Evolutionary conservation across 805 yeast genomes (phyloP), one percentile per base, ranked within the genome.

Genomic region (Citeromyces nyonsensis): DNA sequence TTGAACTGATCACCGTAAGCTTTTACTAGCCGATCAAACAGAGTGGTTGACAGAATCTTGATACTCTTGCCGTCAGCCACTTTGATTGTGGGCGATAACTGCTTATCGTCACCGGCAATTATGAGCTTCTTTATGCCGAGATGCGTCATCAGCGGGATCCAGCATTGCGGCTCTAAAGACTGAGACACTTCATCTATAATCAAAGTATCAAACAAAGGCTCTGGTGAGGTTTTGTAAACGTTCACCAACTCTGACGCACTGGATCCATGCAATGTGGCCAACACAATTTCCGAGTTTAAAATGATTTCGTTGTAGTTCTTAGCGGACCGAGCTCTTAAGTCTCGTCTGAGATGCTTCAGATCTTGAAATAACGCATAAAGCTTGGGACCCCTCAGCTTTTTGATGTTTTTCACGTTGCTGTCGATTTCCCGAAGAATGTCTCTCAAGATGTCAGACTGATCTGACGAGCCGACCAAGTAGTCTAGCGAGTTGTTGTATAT

Each of bases 131-230:
- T 61, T 28, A 70, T 51, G 14, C 71, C 63, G 10, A 63, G 53
- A 44, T 81, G 88, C 26, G 68, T 66, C 3, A 84, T 61, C 5
- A 91, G 38, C 1, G 98, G 96, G 15, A 88, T 85, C 96, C 96
- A 86, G 45, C 96, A 85, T 41, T 88, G 94, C 1, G 96, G 94
- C 45, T 88, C 95, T 34, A 88, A 54, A 8, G 95, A 67, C 51
- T 88, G 98, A 0, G 96, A 84, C 0, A 88, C 95, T 52, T 88
- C 98, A 54, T 88, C 98, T 25, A 88, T 86, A 9, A 91, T 80
- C 24, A 88, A 60, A 0, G 94, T 73, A 40, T 82, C 83, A 45
- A 88, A 83, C 9, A 73, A 47, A 25, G 52, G 56, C 27, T 52
- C 35, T 5, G 22, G 30, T 10, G 25, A 25, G 12, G 33, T 22